Base-by-base conservation (phyloP, 1,139 yeast species). In the Zygosaccharomyces sapae region DNA sequence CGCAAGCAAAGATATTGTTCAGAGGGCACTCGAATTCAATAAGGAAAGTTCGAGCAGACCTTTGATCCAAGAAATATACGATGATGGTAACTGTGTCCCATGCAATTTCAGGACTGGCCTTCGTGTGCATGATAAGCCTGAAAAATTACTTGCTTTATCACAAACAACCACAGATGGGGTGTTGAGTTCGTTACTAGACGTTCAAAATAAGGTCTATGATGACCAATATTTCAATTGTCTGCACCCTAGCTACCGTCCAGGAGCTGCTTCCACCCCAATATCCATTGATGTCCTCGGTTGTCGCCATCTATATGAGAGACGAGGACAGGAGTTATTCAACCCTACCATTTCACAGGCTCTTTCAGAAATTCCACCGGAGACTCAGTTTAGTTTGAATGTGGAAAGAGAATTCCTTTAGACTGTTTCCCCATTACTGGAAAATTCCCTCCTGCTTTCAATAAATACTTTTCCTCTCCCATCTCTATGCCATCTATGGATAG, bases 401-500 rank as follows among this genome's bases (percentile, higher is more conserved):
- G 58, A 34, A 59, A 71, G 7, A 55, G 73, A 1, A 72, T 80
- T 3, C 80, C 87, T 16, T 49, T 83, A 1, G 67, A 76, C 0
- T 67, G 73, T 12, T 83, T 81, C 69, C 96, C 96, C 8, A 80
- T 80, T 50, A 75, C 89, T 0, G 80, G 83, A 55, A 75, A 87
- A 77, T 72, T 77, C 50, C 96, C 96, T 1, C 58, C 65, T 33
- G 75, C 87, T 5, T 62, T 83, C 34, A 85, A 82, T 55, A 73
- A 75, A 34, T 70, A 73, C 41, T 76, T 79, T 52, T 83, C 80
- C 56, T 84, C 95, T 2, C 80, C 85, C 48, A 88, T 92, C 43
- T 76, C 90, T 50, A 84, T 92, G 82, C 99, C 99, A 7, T 87
- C 97, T 0, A 92, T 92, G 97, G 82, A 85, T 55, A 77, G 96